These are phyloP conservation scores for Blastomyces parvus DNA, from an alignment of 2,329 filamentous ascomycete species.

Conservation along the genomic window DNA sequence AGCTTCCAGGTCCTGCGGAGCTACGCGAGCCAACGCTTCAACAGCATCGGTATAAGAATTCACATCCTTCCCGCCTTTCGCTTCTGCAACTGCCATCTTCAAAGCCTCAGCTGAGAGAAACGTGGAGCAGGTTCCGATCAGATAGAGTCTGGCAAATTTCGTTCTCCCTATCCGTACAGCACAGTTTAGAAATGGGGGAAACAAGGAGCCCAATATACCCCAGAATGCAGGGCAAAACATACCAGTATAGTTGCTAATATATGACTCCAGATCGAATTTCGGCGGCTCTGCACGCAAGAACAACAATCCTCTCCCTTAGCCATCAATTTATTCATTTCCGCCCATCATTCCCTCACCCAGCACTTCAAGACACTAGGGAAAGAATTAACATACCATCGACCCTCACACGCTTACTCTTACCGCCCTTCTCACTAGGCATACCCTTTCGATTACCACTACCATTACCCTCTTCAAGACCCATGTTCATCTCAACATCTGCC, in stretches of 20 bases:
- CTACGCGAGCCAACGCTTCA: conserved; percentile 53
- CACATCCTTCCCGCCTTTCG: conserved; percentile 67
- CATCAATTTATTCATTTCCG: neutral
- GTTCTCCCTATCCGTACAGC: conserved; percentile 54
- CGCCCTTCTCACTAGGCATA: neutral
- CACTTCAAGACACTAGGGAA: neutral
- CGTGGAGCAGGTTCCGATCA: conserved; percentile 71
- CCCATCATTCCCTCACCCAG: neutral
- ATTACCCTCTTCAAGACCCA: neutral
- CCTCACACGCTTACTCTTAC: conserved; percentile 15
- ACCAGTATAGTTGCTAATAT: conserved; percentile 85
- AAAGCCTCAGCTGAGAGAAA: conserved; percentile 71
- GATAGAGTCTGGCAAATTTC: conserved; percentile 66
- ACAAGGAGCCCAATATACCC: neutral
- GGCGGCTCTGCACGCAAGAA: conserved; percentile 54
- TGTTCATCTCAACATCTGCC: conserved; percentile 2
- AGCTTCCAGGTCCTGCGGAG: conserved; percentile 60
- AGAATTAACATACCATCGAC: conserved; percentile 23
- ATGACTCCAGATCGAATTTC: conserved; percentile 84
- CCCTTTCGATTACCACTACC: neutral
- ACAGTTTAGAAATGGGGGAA: neutral
- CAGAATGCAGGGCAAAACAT: conserved; percentile 14
- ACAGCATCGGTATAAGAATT: conserved; percentile 60
- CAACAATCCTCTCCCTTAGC: neutral
- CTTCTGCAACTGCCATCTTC: conserved; percentile 63